Evolutionary conservation across 768 basidiomycete species (phyloP), one percentile per base, ranked within the genome.

Genomic region (Calocera viscosa): DNA sequence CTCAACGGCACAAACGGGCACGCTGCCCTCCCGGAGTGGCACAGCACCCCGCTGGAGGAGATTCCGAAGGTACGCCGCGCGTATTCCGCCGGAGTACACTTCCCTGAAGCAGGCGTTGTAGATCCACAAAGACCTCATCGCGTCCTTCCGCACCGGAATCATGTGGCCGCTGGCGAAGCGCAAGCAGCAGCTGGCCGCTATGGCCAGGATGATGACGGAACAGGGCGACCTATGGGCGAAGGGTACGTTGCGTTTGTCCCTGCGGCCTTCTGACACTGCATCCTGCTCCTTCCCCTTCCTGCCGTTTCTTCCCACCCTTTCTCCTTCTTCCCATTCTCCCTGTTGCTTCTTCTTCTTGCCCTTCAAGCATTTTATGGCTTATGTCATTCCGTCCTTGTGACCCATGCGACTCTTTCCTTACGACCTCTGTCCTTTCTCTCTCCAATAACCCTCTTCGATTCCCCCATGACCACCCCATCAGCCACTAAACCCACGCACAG

Each of bases 131-230:
- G 49, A 39, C 17, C 63, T 72, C 10, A 40, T 32, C 41, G 41
- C 66, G 26, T 74, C 72, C 1, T 74, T 74, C 66, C 28, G 68
- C 5, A 69, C 72, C 8, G 69, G 71, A 19, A 49, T 68, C 32
- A 74, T 72, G 24, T 67, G 69, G n/a, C 70, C 74, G 12, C 65
- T 75, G 11, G 65, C 67, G 22, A 74, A 68, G 47, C 73, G 74
- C 12, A 70, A 72, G 33, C 63, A 70, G 33, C 73, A 74, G 68
- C 74, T 74, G 30, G 60, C 70, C 10, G 70, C 71, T 47, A 63
- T 75, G 35, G 73, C 71, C 24, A 68, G 70, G 19, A 66, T 75
- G 69, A 28, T 74, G 26, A 69, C 71, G 63, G 72, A 75, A 49
- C 74, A 75, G 40, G 68, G 66, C 28, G 68, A 70, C 24, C 47